Conservation (phyloP, 129 eudicot species). For the Pseudognaphalium luteoalbum region DNA sequence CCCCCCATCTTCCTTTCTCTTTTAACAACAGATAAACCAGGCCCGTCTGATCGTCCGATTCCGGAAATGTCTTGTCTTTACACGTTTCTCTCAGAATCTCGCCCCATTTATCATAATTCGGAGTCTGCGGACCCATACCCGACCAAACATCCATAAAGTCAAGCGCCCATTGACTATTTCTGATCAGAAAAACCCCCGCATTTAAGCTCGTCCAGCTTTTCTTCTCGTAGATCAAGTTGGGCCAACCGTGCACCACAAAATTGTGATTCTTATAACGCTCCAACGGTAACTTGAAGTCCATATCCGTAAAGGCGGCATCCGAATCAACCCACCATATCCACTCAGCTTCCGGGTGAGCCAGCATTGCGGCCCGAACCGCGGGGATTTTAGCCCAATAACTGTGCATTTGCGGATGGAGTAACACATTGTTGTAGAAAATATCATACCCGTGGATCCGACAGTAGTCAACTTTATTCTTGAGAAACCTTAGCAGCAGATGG, state of each 20-base stretch:
- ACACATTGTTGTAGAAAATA: constrained; percentile 69
- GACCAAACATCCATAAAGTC: constrained; percentile 84
- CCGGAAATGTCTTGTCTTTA: constrained; percentile 59
- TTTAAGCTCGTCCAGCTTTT: constrained; percentile 86
- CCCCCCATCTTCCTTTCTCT: constrained; percentile 68
- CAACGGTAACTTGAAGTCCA: constrained; percentile 67
- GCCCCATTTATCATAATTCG: constrained; percentile 76
- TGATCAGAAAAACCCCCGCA: constrained; percentile 78
- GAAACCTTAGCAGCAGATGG: constrained; percentile 54
- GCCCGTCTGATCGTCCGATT: constrained; percentile 84
- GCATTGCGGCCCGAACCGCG: constrained; percentile 68
- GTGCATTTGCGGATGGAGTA: constrained; percentile 67
- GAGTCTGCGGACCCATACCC: constrained; percentile 73
- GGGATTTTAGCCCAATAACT: constrained; percentile 87
- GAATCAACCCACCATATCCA: constrained; percentile 99
- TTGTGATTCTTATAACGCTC: constrained; percentile 55
- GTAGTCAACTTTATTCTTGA: constrained; percentile 91
- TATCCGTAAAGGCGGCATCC: constrained; percentile 79
- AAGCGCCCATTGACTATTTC: constrained; percentile 89
- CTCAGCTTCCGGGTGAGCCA: constrained; percentile 95
- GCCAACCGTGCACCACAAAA: constrained; percentile 73
- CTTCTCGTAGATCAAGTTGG: constrained; percentile 45
- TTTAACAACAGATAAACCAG: constrained; percentile 58
- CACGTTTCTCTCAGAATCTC: constrained; percentile 38
- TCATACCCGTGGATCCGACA: constrained; percentile 80